phyloP scores from a whole-genome alignment of 768 basidiomycete genomes.

The Lactarius trivialis region DNA sequence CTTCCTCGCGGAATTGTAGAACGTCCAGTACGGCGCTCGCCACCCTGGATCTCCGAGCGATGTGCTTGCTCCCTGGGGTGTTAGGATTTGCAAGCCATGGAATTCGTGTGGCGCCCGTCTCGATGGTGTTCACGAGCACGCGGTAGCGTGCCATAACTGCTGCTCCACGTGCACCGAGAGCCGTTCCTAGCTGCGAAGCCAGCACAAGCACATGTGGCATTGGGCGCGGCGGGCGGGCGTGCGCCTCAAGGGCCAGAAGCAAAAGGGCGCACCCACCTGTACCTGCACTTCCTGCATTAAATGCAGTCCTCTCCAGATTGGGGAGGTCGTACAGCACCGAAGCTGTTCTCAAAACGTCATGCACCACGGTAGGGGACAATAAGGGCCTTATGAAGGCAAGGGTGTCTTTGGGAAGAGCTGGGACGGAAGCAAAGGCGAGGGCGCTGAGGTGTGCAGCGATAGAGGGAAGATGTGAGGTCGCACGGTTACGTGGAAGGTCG shows the following conservation, averaged over 20 bases:
- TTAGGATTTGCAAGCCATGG: constrained; percentile 61
- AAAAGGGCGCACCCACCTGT: constrained; percentile 55
- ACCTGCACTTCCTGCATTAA: constrained; percentile 19
- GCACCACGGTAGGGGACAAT: constrained; percentile 24
- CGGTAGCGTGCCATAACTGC: constrained; percentile 66
- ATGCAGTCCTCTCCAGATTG: constrained; percentile 24
- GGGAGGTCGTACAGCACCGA: constrained; percentile 41
- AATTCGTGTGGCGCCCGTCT: constrained; percentile 53
- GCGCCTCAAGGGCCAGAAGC: constrained; percentile 66
- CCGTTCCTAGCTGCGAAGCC: constrained; percentile 39
- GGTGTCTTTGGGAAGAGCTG: constrained; percentile 23
- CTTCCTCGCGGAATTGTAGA: constrained; percentile 58
- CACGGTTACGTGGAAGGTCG: constrained; percentile 12
- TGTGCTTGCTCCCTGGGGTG: constrained; percentile 30
- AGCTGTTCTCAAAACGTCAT: constrained; percentile 39
- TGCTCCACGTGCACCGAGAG: constrained; percentile 50
- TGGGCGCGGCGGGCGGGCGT: constrained; percentile 33
- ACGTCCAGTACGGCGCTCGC: constrained; percentile 66
- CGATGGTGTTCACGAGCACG: constrained; percentile 52
- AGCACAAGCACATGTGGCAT: constrained; percentile 7
- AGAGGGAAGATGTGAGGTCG: constrained; percentile 23
- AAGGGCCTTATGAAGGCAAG: constrained; percentile 6
- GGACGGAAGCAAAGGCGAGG: constrained; percentile 36
- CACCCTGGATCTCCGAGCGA: constrained; percentile 56
- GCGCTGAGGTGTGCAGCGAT: constrained; percentile 32